Percentiles rank a stretch among this genome's conserved stretches.
phyloP scores from a whole-genome alignment of 306 rosid genomes.

The Prunus fruticosa region DNA sequence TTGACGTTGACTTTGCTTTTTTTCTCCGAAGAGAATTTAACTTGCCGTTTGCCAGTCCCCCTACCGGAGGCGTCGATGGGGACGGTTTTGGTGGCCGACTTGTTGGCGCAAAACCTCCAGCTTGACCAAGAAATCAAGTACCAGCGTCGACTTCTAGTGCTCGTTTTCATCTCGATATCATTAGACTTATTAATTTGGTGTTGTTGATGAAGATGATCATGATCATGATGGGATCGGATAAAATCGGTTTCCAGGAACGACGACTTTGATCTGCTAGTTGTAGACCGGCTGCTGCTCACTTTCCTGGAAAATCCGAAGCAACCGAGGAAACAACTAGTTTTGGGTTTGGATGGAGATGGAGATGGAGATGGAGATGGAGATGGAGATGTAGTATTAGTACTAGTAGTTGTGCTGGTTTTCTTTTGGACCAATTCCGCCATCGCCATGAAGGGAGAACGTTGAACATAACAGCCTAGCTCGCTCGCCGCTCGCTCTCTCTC shows the following conservation, averaged over 20 bases:
- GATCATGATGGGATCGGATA: constrained; percentile 1
- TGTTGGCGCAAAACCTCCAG: constrained; percentile 19
- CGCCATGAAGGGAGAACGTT: not conserved
- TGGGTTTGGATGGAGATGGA: constrained; percentile 12
- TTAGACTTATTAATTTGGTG: not conserved
- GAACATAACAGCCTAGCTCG: not conserved
- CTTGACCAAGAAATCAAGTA: constrained; percentile 10
- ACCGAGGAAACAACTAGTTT: constrained; percentile 29
- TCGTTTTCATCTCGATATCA: not conserved
- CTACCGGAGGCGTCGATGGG: constrained; percentile 43
- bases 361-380: not conserved
- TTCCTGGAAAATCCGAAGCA: constrained; percentile 41
- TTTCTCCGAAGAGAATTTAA: constrained; percentile 2
- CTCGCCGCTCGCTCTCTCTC: not conserved
- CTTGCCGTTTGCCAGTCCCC: constrained; percentile 8
- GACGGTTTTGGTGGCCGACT: constrained; percentile 45
- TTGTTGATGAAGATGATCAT: not conserved
- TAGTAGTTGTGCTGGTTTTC: not conserved
- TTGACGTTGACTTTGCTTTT: constrained; percentile 24
- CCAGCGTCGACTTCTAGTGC: not conserved
- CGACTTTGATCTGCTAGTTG: not conserved
- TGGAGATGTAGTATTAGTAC: too few species aligned
- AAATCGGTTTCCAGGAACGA: not conserved
- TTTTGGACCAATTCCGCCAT: constrained; percentile 49
- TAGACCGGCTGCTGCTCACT: not conserved